Evolutionary conservation across 495 filamentous ascomycete genomes (phyloP).

Genomic region (Letharia lupina): DNA sequence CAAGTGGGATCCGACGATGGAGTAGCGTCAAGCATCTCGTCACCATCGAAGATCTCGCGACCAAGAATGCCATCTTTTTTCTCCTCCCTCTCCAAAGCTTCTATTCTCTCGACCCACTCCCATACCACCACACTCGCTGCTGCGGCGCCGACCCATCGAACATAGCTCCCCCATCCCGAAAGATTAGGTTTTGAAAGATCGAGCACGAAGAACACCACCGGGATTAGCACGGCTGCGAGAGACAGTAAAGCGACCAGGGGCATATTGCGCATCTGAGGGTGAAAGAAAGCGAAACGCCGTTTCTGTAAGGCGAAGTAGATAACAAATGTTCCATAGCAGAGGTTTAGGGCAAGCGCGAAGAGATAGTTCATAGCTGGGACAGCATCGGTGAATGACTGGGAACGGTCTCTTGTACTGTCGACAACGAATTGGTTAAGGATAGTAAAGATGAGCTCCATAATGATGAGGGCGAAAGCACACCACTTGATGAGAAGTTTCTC

Average conservation of each 20-base stretch:
- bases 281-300: slow-evolving; percentile 87
- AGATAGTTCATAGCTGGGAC: slow-evolving; percentile 90
- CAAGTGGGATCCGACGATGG: slow-evolving; percentile 51
- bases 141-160: slow-evolving; percentile 93
- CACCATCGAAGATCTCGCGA: slow-evolving; percentile 90
- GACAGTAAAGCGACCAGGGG: slow-evolving; percentile 75
- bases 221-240: slow-evolving; percentile 70
- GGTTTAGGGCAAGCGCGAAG: slow-evolving; percentile 78
- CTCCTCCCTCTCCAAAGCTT: slow-evolving; percentile 90
- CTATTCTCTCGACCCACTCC: slow-evolving; percentile 99
- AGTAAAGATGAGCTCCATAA: slow-evolving; percentile 80
- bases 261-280: slow-evolving; percentile 87
- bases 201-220: slow-evolving; percentile 90
- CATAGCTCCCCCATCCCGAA: slow-evolving; percentile 94
- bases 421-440: slow-evolving; percentile 77
- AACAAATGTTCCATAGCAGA: slow-evolving; percentile 92
- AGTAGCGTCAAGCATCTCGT: slow-evolving; percentile 83
- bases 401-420: slow-evolving; percentile 49
- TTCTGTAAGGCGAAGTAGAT: slow-evolving; percentile 92
- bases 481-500: slow-evolving; percentile 99
- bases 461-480: slow-evolving; percentile 88
- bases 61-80: slow-evolving; percentile 93
- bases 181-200: slow-evolving; percentile 83
- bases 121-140: slow-evolving; percentile 95
- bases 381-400: slow-evolving; percentile 72